Evolutionary conservation across 306 rosid species (phyloP).

Genomic region (Castanopsis chinensis): DNA sequence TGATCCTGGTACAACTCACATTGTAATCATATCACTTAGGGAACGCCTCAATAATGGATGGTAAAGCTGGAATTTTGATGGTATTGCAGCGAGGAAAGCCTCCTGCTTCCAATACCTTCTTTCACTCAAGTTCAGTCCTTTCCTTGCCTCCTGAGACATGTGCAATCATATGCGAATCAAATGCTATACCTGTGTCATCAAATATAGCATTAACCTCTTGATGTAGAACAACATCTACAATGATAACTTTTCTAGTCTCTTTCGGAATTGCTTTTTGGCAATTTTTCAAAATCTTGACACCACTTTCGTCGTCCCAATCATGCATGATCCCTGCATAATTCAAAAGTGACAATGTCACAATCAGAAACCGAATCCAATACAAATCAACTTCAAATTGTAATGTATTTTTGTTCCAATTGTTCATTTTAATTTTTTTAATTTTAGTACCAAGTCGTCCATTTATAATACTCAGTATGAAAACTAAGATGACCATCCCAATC

Average conservation of each 20-base stretch:
- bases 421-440: too few species aligned
- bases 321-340: slow-evolving; percentile 55
- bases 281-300: slow-evolving; percentile 48
- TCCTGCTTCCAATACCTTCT: slow-evolving; percentile 36
- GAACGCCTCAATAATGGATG: slow-evolving; percentile 32
- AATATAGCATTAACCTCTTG: slow-evolving; percentile 40
- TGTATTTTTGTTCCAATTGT: too few species aligned
- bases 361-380: too few species aligned
- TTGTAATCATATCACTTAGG: slow-evolving; percentile 1
- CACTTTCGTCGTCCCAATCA: slow-evolving; percentile 55
- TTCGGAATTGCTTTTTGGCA: slow-evolving; percentile 50
- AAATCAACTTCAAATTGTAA: too few species aligned
- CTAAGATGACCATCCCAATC: too few species aligned
- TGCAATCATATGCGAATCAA: slow-evolving; percentile 52
- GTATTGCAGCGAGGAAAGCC: slow-evolving; percentile 52
- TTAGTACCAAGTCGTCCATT: too few species aligned
- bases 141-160: slow-evolving; percentile 25
- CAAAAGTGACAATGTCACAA: too few species aligned
- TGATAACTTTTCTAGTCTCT: slow-evolving; percentile 46
- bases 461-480: too few species aligned
- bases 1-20: too few species aligned
- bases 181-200: slow-evolving; percentile 33
- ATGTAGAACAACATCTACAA: slow-evolving; percentile 42
- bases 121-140: slow-evolving; percentile 58
- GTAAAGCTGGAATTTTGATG: slow-evolving; percentile 44